phyloP scores from a whole-genome alignment of 2,329 filamentous ascomycete species.

The Xylariales sp. region DNA sequence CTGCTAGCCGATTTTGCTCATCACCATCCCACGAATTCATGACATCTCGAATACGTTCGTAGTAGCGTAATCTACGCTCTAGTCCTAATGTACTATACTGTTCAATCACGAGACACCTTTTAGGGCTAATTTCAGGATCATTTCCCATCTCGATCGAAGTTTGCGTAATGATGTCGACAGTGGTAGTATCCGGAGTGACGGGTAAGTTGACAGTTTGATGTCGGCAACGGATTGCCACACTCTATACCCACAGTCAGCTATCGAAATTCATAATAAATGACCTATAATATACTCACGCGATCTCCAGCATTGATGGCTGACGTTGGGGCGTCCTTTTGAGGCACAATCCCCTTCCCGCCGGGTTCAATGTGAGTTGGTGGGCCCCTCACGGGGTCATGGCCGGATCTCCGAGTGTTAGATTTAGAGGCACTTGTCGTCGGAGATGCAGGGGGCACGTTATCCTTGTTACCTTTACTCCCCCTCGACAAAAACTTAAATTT shows the following conservation, averaged over 20 bases:
- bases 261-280: slow-evolving; percentile 23
- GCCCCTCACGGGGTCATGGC: slow-evolving; percentile 40
- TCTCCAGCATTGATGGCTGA: slow-evolving; percentile 85
- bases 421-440: slow-evolving; percentile 50
- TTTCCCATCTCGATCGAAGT: slow-evolving; percentile 73
- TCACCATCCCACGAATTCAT: slow-evolving; percentile 94
- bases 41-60: slow-evolving; percentile 87
- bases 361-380: slow-evolving; percentile 53
- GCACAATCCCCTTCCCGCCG: slow-evolving; percentile 60
- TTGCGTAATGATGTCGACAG: slow-evolving; percentile 76
- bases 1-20: slow-evolving; percentile 77
- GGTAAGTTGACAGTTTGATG: slow-evolving; percentile 77
- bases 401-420: slow-evolving; percentile 39
- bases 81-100: slow-evolving; percentile 80
- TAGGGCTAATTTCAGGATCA: slow-evolving; percentile 66
- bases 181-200: slow-evolving; percentile 78
- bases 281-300: slow-evolving; percentile 67
- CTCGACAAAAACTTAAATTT: slow-evolving; percentile 61
- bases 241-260: slow-evolving; percentile 56
- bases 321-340: slow-evolving; percentile 77
- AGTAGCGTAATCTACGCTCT: slow-evolving; percentile 83
- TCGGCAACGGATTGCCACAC: slow-evolving; percentile 78
- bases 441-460: slow-evolving; percentile 51
- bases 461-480: slow-evolving; percentile 55
- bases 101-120: slow-evolving; percentile 79